Evolutionary conservation across 169 alveolate species (phyloP), one percentile per base, ranked within the genome.

Genomic region (Cryptosporidium sp.): DNA sequence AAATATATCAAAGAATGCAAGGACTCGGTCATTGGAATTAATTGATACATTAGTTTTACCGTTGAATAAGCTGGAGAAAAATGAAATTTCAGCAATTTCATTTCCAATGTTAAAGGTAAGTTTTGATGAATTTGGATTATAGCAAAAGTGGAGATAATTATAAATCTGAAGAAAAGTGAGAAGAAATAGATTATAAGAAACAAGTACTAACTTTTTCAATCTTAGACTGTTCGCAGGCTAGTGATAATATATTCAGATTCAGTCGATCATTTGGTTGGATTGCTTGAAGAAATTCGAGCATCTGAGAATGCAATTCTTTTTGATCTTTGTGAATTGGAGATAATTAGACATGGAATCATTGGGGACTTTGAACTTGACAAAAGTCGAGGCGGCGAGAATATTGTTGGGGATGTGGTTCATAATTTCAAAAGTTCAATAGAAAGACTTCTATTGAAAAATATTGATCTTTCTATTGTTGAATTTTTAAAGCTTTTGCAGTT

Each of bases 41-140:
- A 59, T 80, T n/a, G 89, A 80, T 62, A 61, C 65, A n/a, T 39
- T 80, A 16, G 8, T 18, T 31, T 80, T 80, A 21, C 89, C 89
- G 2, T 41, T 80, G 2, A 37, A 45, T 31, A 43, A 23, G 37
- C 1, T 62, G 8, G 52, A 23, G 14, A 80, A 80, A 55, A 52
- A 65, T 37, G 52, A 55, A 23, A 80, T 62, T 61, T 39, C 59
- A n/a, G 23, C 26, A 10, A 45, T 5, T 80, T 67, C 89, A 35
- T 62, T 62, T 12, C 59, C 62, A 37, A 41, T 14, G 7, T 18
- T 80, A 26, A 80, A 41, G 43, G 89, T 80, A 50, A 26, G 75
- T 80, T 37, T 23, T 6, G 29, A 5, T 23, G 1, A 55, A 9
- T 51, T 31, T 14, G 55, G 7, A 48, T 48, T 1, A 48, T 12